Evolutionary conservation across 331 rosid genomes (phyloP), one percentile per base, ranked within the genome.

Genomic region (Stylosanthes scabra): DNA sequence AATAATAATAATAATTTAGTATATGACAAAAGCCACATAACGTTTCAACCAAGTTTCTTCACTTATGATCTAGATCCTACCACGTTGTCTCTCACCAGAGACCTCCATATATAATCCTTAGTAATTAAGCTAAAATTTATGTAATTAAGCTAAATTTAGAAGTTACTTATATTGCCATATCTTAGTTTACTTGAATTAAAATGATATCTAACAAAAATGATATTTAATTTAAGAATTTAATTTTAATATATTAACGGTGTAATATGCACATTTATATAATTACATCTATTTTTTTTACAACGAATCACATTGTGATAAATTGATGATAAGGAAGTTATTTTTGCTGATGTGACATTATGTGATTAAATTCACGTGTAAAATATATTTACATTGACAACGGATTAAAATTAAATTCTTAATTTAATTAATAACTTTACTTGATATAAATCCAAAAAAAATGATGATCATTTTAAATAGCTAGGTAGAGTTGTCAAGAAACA

Each of bases 41-140:
- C 81, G 69, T 68, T 51, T 40, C 16, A 39, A 8, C 41, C 11
- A 77, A 62, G 63, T 77, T 50, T 45, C 50, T 28, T 60, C 25
- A 34, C 28, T 49, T 28, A 34, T 49, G 15, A n/a, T 25, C 25
- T 60, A 59, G 59, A 41, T 63, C 31, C 7, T 59, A 67, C 16
- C 37, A 75, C 59, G 56, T 42, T 51, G 61, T 51, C 59, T 20
- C 25, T 12, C 66, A 66, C 66, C 57, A 9, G 11, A 63, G 71
- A 63, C 56, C 11, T 37, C 2, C 5, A 39, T 20, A 20, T 20
- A 20, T 20, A 20, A 20, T 16, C 40, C 52, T 34, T 70, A 40
- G 31, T 54, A 54, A 28, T 7, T 7, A 54, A 55, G 11, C 11
- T 41, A 58, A 54, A 10, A 1, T 27, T 44, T 45, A 9, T 44